phyloP scores from a whole-genome alignment of 2,329 filamentous ascomycete species.

The Lasiodiplodia gonubiensis region DNA sequence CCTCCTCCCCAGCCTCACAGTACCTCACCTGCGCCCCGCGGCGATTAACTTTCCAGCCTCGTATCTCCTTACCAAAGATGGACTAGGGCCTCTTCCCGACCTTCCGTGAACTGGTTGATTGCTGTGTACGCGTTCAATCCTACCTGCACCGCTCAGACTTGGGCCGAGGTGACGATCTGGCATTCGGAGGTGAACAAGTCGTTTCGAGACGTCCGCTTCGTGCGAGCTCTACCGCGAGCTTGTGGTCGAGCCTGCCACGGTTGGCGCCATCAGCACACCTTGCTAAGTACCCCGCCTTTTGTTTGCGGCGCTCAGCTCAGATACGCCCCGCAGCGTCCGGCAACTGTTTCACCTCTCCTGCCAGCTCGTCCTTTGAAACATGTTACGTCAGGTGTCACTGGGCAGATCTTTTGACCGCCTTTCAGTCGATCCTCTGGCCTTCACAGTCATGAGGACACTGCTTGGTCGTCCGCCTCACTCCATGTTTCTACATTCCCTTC shows the following conservation, averaged over 20 bases:
- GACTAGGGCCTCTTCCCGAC: constrained; percentile 1
- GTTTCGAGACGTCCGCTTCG: constrained; percentile 5
- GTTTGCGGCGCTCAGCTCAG: constrained; percentile 5
- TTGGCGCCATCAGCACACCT: neutral
- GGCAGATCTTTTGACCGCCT: constrained; percentile 20
- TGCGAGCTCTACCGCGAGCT: neutral
- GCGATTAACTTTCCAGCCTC: constrained; percentile 22
- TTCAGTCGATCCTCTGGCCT: constrained; percentile 18
- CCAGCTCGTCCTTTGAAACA: constrained; percentile 10
- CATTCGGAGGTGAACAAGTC: neutral
- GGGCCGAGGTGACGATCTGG: neutral
- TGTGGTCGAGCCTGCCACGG: constrained; percentile 11
- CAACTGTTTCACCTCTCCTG: constrained; percentile 6
- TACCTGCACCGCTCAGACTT: neutral
- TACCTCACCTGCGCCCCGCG: neutral
- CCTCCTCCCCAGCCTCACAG: neutral
- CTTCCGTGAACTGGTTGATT: constrained; percentile 6
- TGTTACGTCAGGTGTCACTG: neutral
- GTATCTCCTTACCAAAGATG: constrained; percentile 4
- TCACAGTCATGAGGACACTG: constrained; percentile 19
- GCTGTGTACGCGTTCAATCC: neutral
- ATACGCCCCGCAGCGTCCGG: neutral
- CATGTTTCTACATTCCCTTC: neutral
- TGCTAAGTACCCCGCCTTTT: constrained; percentile 17
- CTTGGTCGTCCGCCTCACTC: constrained; percentile 16